Base-by-base conservation (phyloP, 2,329 filamentous ascomycete genomes). In the Aspergillus novoparasiticus region DNA sequence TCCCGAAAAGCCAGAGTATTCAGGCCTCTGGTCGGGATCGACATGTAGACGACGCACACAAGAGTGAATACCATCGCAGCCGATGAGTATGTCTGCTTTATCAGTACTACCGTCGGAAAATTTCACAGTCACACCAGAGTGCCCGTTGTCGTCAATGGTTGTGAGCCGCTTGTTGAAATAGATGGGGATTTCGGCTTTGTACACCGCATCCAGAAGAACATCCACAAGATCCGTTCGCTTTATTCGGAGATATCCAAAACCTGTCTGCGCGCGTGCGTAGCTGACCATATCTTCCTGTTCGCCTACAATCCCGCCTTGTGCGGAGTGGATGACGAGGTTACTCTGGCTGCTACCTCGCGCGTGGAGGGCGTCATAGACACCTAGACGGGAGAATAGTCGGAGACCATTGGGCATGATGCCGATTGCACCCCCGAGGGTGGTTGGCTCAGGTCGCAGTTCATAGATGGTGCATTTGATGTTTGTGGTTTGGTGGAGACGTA, bases 381-480 rank as follows among this genome's bases (percentile, higher is more conserved):
- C 73, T 2, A 76, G 63, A 5, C 67, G 71, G 41, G 73, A 45
- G 4, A 75, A 63, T 1, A 74, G 58, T 30, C 73, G 71, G 23
- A 73, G 63, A 3, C 74, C 75, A 59, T 76, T 78, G 21, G 72
- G 66, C 6, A 69, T 67, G 34, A 76, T 71, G 6, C 68, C 70
- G 32, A 76, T 57, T 5, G 69, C 70, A 4, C 75, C 76, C 4
- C 75, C 76, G 4, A 76, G 64, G 14, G 72, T 72, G n/a, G 70
- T 71, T 3, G 73, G 72, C 30, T 70, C 59, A 9, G 68, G 45
- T 6, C 75, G 73, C 50, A 75, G 43, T 61, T 78, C 75, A 59
- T 75, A 73, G 43, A 77, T 60, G 10, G 64, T 65, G 55, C 63
- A 57, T 26, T 61, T 53, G 21, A 68, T 64, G 21, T 62, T 62